These are phyloP conservation scores for Neonectria hederae DNA, from an alignment of 2,329 filamentous ascomycete species.

Conservation along the genomic window DNA sequence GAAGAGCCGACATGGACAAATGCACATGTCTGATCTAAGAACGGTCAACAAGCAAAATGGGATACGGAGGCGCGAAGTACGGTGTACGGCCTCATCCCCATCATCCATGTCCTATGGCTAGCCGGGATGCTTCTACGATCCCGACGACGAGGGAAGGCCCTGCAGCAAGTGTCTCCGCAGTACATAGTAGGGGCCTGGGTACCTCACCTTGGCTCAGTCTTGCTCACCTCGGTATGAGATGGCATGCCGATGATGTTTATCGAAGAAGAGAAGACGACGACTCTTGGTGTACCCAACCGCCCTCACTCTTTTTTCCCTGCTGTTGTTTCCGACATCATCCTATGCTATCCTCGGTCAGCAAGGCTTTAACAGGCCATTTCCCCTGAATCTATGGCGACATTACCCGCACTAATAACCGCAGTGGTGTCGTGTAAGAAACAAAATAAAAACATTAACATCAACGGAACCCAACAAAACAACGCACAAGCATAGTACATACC, in stretches of 20 bases:
- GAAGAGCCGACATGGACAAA: constrained; percentile 5
- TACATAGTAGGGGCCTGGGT: constrained; percentile 16
- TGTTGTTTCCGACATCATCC: constrained; percentile 16
- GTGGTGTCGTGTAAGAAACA: neutral
- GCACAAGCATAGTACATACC: neutral
- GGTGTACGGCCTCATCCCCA: neutral
- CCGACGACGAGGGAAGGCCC: neutral
- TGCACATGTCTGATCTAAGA: constrained; percentile 4
- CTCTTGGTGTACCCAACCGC: too few species aligned
- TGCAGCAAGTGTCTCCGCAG: constrained; percentile 18
- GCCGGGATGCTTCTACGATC: constrained; percentile 6
- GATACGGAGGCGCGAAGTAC: neutral
- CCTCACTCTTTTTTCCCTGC: neutral
- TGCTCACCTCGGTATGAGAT: constrained; percentile 18
- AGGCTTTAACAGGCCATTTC: neutral
- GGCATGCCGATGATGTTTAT: neutral
- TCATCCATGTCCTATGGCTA: constrained; percentile 11
- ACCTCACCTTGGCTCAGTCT: constrained; percentile 15
- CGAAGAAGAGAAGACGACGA: neutral
- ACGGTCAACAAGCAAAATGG: neutral
- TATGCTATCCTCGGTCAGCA: neutral
- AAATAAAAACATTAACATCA: constrained; percentile 2
- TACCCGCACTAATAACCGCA: constrained; percentile 7
- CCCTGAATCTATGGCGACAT: constrained; percentile 8
- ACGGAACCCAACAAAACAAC: neutral